phyloP scores from a whole-genome alignment of 345 rosid species.

The Triadica sebifera region DNA sequence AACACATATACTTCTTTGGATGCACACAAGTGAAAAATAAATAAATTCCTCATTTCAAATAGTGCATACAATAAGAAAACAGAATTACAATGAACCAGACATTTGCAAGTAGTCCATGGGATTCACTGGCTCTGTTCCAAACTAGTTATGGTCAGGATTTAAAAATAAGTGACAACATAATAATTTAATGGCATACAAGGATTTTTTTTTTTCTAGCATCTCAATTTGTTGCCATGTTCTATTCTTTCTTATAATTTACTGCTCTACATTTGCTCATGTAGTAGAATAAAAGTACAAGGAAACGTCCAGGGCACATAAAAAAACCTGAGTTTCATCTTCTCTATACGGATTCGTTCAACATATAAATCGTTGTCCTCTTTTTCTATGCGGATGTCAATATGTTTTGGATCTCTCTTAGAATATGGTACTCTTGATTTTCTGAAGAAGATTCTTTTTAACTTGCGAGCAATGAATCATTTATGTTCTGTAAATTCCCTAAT shows the following conservation, averaged over 20 bases:
- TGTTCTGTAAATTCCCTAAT: background rate
- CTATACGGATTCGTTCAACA: slow-evolving; percentile 62
- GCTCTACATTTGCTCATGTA: background rate
- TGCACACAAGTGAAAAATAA: too few relatives aligned
- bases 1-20: too few relatives aligned
- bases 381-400: slow-evolving; percentile 39
- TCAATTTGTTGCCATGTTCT: background rate
- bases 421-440: slow-evolving; percentile 26
- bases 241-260: background rate
- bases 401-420: slow-evolving; percentile 19
- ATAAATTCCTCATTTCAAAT: too few relatives aligned
- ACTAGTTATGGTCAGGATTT: background rate
- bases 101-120: too few relatives aligned
- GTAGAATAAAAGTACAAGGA: background rate
- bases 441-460: slow-evolving; percentile 42
- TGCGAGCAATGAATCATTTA: slow-evolving; percentile 16
- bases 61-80: too few relatives aligned
- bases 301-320: background rate
- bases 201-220: background rate
- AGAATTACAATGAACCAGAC: too few relatives aligned
- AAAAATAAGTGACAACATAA: background rate
- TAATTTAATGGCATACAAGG: background rate
- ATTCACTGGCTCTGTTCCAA: too few relatives aligned
- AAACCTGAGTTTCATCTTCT: slow-evolving; percentile 63
- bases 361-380: slow-evolving; percentile 35